Base-by-base conservation (phyloP, 495 filamentous ascomycete species). In the Sporormia fimetaria region DNA sequence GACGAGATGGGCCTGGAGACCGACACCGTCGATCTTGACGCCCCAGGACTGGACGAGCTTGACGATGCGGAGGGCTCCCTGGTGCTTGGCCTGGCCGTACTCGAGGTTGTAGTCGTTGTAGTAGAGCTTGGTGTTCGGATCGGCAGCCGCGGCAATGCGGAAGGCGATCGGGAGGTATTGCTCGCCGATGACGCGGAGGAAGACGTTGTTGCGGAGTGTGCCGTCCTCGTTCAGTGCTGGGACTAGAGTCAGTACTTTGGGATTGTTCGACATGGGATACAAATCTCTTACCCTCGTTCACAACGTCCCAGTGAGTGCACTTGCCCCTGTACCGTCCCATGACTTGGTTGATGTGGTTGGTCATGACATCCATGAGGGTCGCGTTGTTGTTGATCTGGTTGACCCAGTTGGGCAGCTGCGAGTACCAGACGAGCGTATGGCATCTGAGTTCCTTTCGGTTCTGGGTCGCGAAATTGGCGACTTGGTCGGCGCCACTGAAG, bases 21-120 rank as follows among this genome's bases (percentile, higher is more conserved):
- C 72, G 36, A 84, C 81, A 47, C 80, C 79, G 55, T 84, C 78
- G 56, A 83, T 83, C 31, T 78, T 77, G 24, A 78, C 62, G 46
- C 80, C 79, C 73, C 77, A 83, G 51, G 76, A 74, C 60, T 70
- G 69, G 52, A 82, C 78, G 52, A 77, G 63, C 32, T 47, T 61
- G 27, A 75, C 69, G 68, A 83, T 76, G 33, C 75, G 77, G 21
- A 45, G 63, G n/a, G 69, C 71, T 58, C 81, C 81, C 39, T 66
- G 56, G 44, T 68, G 60, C 29, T 42, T 51, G 23, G 63, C 56
- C 6, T 47, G 47, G 43, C 22, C 22, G 36, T 39, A 47, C 21
- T 69, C 67, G 36, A 62, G 48, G 29, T 50, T 61, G 42, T 51
- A 83, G 46, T 69, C 49, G 52, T 81, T 81, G 63, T 75, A 76